Evolutionary conservation across 345 rosid species (phyloP), one percentile per base, ranked within the genome.

Genomic region (Syzygium aromaticum): DNA sequence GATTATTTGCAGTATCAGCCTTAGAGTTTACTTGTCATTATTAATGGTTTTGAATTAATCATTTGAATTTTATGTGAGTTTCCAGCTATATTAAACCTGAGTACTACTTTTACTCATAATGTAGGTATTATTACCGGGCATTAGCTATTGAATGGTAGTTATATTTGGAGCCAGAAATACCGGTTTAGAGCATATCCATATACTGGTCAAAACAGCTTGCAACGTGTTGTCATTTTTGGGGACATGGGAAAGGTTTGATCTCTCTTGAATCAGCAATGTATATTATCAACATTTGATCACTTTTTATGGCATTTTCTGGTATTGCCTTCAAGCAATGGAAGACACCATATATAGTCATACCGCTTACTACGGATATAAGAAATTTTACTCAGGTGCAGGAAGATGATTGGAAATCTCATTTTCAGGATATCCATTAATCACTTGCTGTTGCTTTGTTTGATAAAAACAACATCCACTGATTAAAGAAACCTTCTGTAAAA

Each of bases 141-240:
- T 89, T 77, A 49, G 64, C 80, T 88, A 54, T 52, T 6, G 1
- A 84, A 89, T 87, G 89, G 88, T 23, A 46, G 86, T 38, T 88
- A 61, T 23, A 27, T 89, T 27, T 91, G 88, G 90, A 85, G 90
- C 85, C 86, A 88, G 86, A 89, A 33, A 8, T 94, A 92, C 89
- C 88, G 94, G 9, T 97, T 96, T 56, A 91, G 87, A 88, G 92
- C 98, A 38, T 92, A 97, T 21, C 98, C 99, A 82, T 96, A 86
- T 91, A 98, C 98, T 83, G 99, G 99, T 86, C 97, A 97, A 89
- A 92, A 96, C 86, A 95, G 98, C 1, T 88, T 95, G 85, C 99
- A 97, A 87, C 94, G 95, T 85, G 94, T 97, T 86, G 89, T 95
- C 57, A 91, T 97, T 85, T 96, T 94, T 82, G 98, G 98, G 77